Conservation (phyloP, 2,329 filamentous ascomycete species). For the Apiospora aurea region DNA sequence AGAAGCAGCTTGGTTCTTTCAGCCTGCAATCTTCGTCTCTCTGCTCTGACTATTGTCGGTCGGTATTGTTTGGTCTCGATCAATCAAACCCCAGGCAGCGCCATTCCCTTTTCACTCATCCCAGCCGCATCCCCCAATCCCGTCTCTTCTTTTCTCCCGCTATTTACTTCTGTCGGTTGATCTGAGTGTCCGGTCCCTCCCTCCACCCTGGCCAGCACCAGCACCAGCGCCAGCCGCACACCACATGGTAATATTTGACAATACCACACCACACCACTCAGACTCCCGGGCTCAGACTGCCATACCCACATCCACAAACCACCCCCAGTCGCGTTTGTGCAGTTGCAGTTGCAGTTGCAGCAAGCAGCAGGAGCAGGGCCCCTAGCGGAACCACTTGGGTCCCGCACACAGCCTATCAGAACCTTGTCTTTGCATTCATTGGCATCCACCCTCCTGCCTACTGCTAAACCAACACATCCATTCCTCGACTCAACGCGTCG, state of each 20-base stretch:
- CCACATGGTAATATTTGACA: not conserved
- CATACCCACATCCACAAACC: slow-evolving; percentile 6
- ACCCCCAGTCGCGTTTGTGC: slow-evolving; percentile 21
- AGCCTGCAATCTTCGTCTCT: slow-evolving; percentile 6
- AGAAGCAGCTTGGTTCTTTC: not conserved
- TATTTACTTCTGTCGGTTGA: slow-evolving; percentile 6
- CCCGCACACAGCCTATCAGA: slow-evolving; percentile 17
- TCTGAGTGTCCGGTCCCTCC: not conserved
- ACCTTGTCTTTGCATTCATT: slow-evolving; percentile 7
- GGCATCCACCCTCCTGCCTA: slow-evolving; percentile 1
- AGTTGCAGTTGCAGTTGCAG: slow-evolving; percentile 15
- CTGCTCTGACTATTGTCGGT: slow-evolving; percentile 4
- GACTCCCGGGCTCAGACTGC: not conserved
- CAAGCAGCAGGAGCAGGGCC: not conserved
- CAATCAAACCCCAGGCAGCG: slow-evolving; percentile 3
- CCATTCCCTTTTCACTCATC: not conserved
- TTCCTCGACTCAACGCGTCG: slow-evolving; percentile 22
- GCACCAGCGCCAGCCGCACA: not conserved
- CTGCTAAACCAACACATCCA: slow-evolving; percentile 20
- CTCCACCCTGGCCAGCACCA: not conserved
- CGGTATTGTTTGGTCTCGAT: slow-evolving; percentile 9
- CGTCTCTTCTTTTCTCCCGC: not conserved
- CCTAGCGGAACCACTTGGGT: slow-evolving; percentile 17
- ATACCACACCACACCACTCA: not conserved
- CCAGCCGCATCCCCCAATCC: not conserved